Evolutionary conservation across 2,329 filamentous ascomycete species (phyloP).

Genomic region (Cadophora gregata): DNA sequence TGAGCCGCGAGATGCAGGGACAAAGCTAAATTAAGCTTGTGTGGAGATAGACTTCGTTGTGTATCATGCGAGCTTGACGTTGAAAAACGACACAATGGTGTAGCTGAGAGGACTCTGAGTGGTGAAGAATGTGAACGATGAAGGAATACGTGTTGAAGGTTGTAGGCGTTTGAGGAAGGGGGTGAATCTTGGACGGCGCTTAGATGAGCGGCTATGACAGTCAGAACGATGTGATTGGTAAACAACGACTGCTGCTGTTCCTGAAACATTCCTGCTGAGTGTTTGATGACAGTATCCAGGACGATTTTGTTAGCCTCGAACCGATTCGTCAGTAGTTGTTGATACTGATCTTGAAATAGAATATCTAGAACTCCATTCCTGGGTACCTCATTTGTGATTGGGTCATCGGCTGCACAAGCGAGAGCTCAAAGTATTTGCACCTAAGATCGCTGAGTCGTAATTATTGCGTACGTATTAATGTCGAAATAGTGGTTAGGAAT

Average conservation of each 20-base stretch:
- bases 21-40: conserved; percentile 28
- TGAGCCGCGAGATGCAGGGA: conserved; percentile 34
- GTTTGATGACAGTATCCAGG: conserved; percentile 1
- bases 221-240: conserved; percentile 24
- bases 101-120: conserved; percentile 30
- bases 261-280: conserved; percentile 17
- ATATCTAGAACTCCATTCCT: background rate
- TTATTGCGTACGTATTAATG: background rate
- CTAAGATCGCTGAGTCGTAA: background rate
- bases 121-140: conserved; percentile 26
- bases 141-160: conserved; percentile 22
- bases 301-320: background rate
- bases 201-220: conserved; percentile 29
- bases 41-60: conserved; percentile 12
- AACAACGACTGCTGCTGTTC: conserved; percentile 16
- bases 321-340: conserved; percentile 6
- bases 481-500: background rate
- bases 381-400: conserved; percentile 7
- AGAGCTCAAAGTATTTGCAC: background rate
- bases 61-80: conserved; percentile 26
- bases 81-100: conserved; percentile 30
- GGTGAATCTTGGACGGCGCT: conserved; percentile 32
- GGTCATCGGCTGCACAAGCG: background rate
- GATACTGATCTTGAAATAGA: conserved; percentile 9
- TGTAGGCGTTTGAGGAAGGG: conserved; percentile 33